A percentile compares a stretch with the other conserved stretches of the same genome.
Conservation (phyloP, 352 stramenopile genomes). For the Paralagenidium karlingii region DNA sequence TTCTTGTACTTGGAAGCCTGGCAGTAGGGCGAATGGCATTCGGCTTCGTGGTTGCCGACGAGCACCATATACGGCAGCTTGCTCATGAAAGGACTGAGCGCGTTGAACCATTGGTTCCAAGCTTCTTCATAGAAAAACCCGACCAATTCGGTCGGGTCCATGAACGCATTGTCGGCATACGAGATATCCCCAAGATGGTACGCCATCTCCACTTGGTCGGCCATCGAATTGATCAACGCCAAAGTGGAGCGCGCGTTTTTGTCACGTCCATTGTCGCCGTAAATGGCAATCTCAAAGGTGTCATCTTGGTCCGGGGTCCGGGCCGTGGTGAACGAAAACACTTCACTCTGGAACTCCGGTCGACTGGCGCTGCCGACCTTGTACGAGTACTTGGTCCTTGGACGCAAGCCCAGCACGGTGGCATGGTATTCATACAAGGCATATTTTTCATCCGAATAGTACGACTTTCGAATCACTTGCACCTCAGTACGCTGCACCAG, state of each 20-base stretch:
- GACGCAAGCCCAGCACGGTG: constrained; percentile 14
- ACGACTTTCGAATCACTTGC: constrained; percentile 14
- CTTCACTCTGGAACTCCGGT: constrained; percentile 12
- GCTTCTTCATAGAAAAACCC: constrained; percentile 81
- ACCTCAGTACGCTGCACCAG: constrained; percentile 7
- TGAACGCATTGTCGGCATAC: constrained; percentile 23
- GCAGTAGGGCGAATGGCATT: constrained; percentile 69
- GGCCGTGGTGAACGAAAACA: constrained; percentile 24
- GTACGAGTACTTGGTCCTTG: constrained; percentile 27
- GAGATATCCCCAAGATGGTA: constrained; percentile 67
- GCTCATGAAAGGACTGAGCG: constrained; percentile 32
- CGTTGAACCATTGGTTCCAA: constrained; percentile 80
- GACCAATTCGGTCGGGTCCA: constrained; percentile 8
- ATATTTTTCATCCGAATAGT: constrained; percentile 37
- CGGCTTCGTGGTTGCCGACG: constrained; percentile 80
- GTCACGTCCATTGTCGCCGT: constrained; percentile 36
- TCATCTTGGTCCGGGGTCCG: constrained; percentile 9
- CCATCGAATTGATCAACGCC: constrained; percentile 19
- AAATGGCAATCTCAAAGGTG: constrained; percentile 35
- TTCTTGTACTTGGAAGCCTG: constrained; percentile 27
- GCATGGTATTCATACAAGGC: constrained; percentile 30
- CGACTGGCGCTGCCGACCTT: constrained; percentile 11
- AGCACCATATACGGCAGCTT: constrained; percentile 72
- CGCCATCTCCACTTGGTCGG: constrained; percentile 29
- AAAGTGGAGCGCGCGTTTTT: constrained; percentile 22